phyloP scores from a whole-genome alignment of 2,329 filamentous ascomycete species.

The Aspergillus brasiliensis region DNA sequence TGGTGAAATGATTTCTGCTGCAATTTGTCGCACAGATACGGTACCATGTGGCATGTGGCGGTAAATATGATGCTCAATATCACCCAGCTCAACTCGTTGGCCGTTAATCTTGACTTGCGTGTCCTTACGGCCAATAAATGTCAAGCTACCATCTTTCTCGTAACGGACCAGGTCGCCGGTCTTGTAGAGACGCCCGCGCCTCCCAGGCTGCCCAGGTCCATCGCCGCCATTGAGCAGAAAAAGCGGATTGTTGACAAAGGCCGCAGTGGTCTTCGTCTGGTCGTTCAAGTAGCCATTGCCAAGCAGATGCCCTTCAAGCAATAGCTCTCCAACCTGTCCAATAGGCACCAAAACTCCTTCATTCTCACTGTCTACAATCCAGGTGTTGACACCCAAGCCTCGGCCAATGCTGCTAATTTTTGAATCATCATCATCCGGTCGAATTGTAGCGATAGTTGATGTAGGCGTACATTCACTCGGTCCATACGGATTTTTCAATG shows the following conservation, averaged over 20 bases:
- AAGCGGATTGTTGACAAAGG: slow-evolving; percentile 21
- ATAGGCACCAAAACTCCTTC: slow-evolving; percentile 37
- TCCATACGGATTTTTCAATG: slow-evolving; percentile 45
- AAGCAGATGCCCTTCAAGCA: slow-evolving; percentile 24
- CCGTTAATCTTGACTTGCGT: neutral
- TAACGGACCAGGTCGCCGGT: neutral
- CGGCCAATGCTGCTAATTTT: neutral
- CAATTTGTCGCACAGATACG: neutral
- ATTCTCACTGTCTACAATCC: slow-evolving; percentile 38
- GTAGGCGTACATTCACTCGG: slow-evolving; percentile 38
- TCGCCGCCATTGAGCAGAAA: neutral
- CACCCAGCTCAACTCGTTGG: neutral
- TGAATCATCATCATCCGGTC: neutral
- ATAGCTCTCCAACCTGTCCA: slow-evolving; percentile 43
- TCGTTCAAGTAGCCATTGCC: slow-evolving; percentile 28
- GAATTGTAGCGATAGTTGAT: neutral
- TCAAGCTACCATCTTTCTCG: neutral
- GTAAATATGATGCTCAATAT: neutral
- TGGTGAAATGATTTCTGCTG: neutral
- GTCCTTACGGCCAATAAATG: neutral
- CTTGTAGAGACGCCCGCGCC: neutral
- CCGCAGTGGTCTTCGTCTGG: slow-evolving; percentile 17
- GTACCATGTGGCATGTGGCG: neutral
- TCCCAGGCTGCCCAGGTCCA: neutral
- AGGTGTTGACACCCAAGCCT: slow-evolving; percentile 15